Conservation (phyloP, 306 rosid genomes). For the Vigna unguiculata region DNA sequence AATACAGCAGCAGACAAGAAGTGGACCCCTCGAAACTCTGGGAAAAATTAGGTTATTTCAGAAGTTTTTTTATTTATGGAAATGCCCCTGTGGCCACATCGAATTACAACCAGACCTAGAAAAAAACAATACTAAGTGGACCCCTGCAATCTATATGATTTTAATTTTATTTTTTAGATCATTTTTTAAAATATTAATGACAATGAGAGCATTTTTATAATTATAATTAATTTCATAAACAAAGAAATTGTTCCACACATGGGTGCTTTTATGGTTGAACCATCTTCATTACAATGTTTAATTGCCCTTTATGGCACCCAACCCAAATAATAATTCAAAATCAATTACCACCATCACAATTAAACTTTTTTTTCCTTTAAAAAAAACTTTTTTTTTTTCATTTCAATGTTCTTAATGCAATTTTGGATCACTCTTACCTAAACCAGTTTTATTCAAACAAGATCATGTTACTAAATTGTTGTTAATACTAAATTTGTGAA, state of each 20-base stretch:
- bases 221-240: neutral
- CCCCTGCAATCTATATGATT: too few relatives aligned
- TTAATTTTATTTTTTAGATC: too few relatives aligned
- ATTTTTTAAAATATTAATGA: too few relatives aligned
- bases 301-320: constrained; percentile 30
- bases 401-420: neutral
- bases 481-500: too few relatives aligned
- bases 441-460: too few relatives aligned
- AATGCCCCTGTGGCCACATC: constrained; percentile 47
- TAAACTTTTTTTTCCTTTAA: neutral
- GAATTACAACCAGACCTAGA: constrained; percentile 51
- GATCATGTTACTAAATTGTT: too few relatives aligned
- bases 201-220: too few relatives aligned
- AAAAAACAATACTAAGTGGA: too few relatives aligned
- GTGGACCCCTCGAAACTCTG: constrained; percentile 52
- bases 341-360: neutral
- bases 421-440: too few relatives aligned
- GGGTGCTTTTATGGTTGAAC: constrained; percentile 45
- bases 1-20: constrained; percentile 50
- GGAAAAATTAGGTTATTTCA: constrained; percentile 48
- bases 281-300: constrained; percentile 30
- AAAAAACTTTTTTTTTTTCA: neutral
- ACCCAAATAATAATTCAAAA: neutral
- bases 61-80: neutral
- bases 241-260: constrained; percentile 42